phyloP scores from a whole-genome alignment of 2,329 filamentous ascomycete species.

The Aphanoascus verrucosus region DNA sequence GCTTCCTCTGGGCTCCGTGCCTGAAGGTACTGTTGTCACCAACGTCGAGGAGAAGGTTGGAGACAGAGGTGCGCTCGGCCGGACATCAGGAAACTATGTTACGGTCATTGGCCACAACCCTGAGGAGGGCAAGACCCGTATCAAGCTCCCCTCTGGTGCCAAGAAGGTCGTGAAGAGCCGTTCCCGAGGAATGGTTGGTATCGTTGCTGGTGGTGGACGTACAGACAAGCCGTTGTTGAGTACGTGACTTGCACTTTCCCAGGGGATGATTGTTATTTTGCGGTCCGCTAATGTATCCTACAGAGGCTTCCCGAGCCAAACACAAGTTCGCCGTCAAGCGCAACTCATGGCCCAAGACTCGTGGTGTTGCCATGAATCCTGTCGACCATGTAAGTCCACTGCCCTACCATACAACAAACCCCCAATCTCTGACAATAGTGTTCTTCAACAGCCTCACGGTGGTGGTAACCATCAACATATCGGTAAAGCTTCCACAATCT shows the following conservation, averaged over 20 bases:
- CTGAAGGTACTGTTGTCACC: constrained; percentile 97
- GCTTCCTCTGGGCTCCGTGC: constrained; percentile 84
- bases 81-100: constrained; percentile 98
- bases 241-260: constrained; percentile 32
- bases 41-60: constrained; percentile 99
- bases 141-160: constrained; percentile 97
- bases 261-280: background rate
- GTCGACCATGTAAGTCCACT: constrained; percentile 69
- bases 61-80: constrained; percentile 90
- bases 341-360: constrained; percentile 99
- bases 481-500: constrained; percentile 99
- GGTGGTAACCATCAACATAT: constrained; percentile 99
- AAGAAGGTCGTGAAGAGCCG: constrained; percentile 97
- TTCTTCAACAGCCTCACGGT: constrained; percentile 58
- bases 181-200: constrained; percentile 97
- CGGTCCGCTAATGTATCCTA: constrained; percentile 35
- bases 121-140: constrained; percentile 97
- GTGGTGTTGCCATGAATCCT: constrained; percentile 99
- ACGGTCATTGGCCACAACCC: constrained; percentile 96
- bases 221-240: constrained; percentile 99
- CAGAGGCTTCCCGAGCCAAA: constrained; percentile 98
- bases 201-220: constrained; percentile 97
- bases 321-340: constrained; percentile 99
- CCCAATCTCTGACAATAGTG: constrained; percentile 16
- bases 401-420: background rate